Evolutionary conservation across 2,329 filamentous ascomycete species (phyloP), one percentile per base, ranked within the genome.

Genomic region (Exophiala alcalophila): DNA sequence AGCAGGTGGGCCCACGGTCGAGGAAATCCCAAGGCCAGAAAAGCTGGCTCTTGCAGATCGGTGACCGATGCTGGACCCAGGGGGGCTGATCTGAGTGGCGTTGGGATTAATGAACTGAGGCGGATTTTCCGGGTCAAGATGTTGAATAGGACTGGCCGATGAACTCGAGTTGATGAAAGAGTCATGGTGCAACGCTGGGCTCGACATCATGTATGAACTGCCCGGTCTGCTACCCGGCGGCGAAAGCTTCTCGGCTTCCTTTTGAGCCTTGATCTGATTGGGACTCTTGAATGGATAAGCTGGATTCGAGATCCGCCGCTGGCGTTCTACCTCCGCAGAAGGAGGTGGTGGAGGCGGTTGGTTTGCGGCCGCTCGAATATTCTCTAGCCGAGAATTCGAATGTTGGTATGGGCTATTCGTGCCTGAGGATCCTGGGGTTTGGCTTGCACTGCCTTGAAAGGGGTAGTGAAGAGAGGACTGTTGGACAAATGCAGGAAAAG

Each of bases 241-340:
- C 23, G 52, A 52, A 28, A 45, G 48, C 44, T 57, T 53, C 25
- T 52, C 47, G 9, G 52, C 52, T 28, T 55, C 50, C 25, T 52
- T 57, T 33, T 55, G 54, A 12, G 54, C 54, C 38, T 53, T 50
- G 44, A 57, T 57, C 40, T 55, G 54, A 43, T 55, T 52, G 3
- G 54, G 54, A 38, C 54, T 57, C 33, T 55, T 57, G 39, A 57
- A 57, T 2, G 54, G 54, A 38, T 54, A 57, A 14, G 54, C 53
- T 5, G 54, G 54, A 39, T 57, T 57, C 16, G 52, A 55, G 26
- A 55, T 57, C 9, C 52, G 43, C 10, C 54, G 35, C 34, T 47
- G 48, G 14, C 54, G 50, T 40, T 57, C 54, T 10, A 54, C 40
- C 27, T 54, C 54, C 11, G 54, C 49, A 4, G 54, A 53, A 4